Evolutionary conservation across 345 rosid species (phyloP).

Genomic region (Euphorbia lathyris): DNA sequence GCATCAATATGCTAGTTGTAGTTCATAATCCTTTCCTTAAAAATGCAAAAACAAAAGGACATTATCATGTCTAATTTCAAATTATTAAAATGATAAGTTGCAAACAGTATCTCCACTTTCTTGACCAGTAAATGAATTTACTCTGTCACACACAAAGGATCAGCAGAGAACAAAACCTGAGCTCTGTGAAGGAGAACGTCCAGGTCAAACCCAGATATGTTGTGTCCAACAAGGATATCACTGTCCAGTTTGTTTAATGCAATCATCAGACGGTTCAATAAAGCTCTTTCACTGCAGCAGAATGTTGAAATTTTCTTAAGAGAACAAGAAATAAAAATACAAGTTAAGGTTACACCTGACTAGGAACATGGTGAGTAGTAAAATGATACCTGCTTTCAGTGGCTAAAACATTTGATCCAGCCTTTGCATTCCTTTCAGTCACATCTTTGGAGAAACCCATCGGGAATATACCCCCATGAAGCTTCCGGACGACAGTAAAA

Average conservation of each 20-base stretch:
- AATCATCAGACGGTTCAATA: constrained; percentile 81
- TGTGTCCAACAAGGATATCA: constrained; percentile 96
- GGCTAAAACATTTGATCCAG: constrained; percentile 70
- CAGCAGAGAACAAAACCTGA: constrained; percentile 46
- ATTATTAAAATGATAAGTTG: neutral
- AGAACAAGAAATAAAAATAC: neutral
- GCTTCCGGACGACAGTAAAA: constrained; percentile 90
- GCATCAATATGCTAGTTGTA: constrained; percentile 3
- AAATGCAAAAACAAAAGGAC: neutral
- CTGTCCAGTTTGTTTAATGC: constrained; percentile 83
- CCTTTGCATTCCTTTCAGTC: constrained; percentile 70
- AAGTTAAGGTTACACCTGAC: neutral
- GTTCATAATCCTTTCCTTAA: constrained; percentile 5
- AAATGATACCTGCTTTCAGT: constrained; percentile 70
- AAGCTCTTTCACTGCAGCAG: constrained; percentile 86
- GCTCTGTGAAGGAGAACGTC: constrained; percentile 92
- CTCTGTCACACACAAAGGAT: neutral
- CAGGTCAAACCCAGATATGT: constrained; percentile 95
- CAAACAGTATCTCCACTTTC: constrained; percentile 6
- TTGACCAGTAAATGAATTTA: neutral
- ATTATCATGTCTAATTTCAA: neutral
- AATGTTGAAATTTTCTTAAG: constrained; percentile 16
- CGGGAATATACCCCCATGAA: constrained; percentile 84
- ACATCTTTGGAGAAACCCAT: constrained; percentile 93
- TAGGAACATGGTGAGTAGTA: constrained; percentile 16